Evolutionary conservation across 441 rosid species (phyloP).

Genomic region (Melastoma candidum): DNA sequence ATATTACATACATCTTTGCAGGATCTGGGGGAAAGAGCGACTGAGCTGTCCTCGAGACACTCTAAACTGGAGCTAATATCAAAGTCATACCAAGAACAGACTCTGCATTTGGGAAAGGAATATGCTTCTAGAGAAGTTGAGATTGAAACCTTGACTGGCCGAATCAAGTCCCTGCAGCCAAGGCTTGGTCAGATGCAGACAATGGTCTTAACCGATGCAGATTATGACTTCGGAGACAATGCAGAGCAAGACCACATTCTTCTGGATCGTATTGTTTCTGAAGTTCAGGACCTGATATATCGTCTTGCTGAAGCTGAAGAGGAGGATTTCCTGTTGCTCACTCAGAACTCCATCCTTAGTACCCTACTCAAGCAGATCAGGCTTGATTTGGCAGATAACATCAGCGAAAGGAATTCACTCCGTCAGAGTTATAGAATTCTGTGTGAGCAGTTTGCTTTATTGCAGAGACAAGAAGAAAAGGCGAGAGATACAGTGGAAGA

Average conservation of each 20-base stretch:
- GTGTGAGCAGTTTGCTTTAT: conserved; percentile 30
- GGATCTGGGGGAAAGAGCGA: conserved; percentile 55
- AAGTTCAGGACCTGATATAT: conserved; percentile 47
- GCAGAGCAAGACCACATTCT: conserved; percentile 34
- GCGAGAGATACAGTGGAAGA: conserved; percentile 36
- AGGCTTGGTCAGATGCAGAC: conserved; percentile 45
- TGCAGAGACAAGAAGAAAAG: conserved; percentile 35
- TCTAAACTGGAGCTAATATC: conserved; percentile 48
- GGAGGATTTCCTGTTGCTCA: conserved; percentile 43
- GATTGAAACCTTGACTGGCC: conserved; percentile 39
- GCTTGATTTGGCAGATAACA: conserved; percentile 44
- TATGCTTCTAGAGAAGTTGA: conserved; percentile 43
- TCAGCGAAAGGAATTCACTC: conserved; percentile 36
- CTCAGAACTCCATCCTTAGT: conserved; percentile 55
- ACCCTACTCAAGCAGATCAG: conserved; percentile 57
- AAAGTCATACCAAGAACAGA: conserved; percentile 43
- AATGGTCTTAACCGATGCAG: conserved; percentile 36
- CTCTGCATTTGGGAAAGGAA: conserved; percentile 48
- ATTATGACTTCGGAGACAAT: conserved; percentile 28
- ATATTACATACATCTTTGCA: conserved; percentile 56
- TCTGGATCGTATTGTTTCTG: conserved; percentile 28
- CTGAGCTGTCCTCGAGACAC: conserved; percentile 43
- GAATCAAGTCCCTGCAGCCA: conserved; percentile 37
- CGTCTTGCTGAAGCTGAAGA: conserved; percentile 35
- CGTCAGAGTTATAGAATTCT: conserved; percentile 37